Base-by-base conservation (phyloP, 2,329 filamentous ascomycete species). In the Septoria petroselini region DNA sequence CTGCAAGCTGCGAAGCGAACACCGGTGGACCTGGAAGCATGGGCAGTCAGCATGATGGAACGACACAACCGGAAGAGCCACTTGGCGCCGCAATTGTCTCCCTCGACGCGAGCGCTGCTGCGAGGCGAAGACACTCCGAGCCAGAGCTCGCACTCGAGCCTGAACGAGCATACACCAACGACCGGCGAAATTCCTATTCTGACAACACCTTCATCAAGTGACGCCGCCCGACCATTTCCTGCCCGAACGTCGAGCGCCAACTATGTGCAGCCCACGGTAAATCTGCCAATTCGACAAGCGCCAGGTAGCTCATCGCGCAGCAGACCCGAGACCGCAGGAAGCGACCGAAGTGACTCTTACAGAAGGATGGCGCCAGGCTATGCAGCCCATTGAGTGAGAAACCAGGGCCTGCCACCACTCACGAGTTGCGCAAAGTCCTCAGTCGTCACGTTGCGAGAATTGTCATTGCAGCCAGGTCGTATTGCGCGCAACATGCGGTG, bases 1-100 rank as follows among this genome's bases (percentile, higher is more conserved):
- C 82, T 98, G 15, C 90, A 95, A 71, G 93, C 93, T 45, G 93
- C 93, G 41, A 97, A 97, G 75, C 83, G 91, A 60, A 98, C 93
- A 1, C 93, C 93, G 0, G 93, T 98, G 42, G 86, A 98, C 68
- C 78, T 98, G 27, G 83, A 87, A 69, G 88, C 90, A 56, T 98
- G 93, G 93, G 91, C 93, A 17, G 83, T 95, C 41, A 84, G 88
- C 63, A 81, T 97, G 76, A 91, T 97, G 82, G 91, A 96, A 68
- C 83, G 85, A 62, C 88, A 96, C 70, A 95, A 96, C 70, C 88
- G 93, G 67, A 95, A 95, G 70, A 95, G 91, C 21, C 91, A 96
- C 68, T 79, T 96, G 30, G 87, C 84, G 12, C 89, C 90, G 27
- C 84, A 87, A 63, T 76, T 87, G 34, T 88, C 86, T 8, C 88